Evolutionary conservation across 768 basidiomycete species (phyloP).

Genomic region (Lactarius trivialis): DNA sequence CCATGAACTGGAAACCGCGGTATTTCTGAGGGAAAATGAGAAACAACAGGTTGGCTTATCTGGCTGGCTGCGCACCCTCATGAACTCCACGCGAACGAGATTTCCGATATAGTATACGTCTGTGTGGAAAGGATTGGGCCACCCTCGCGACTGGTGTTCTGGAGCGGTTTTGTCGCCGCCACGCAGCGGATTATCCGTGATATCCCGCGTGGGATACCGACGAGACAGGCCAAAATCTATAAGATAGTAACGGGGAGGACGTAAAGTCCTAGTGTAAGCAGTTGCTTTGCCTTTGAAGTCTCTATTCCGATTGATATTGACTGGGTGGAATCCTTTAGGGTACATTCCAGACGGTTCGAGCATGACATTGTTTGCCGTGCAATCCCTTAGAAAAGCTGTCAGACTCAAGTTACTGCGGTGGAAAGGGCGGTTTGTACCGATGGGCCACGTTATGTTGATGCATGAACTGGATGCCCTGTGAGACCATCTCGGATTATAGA

Average conservation of each 20-base stretch:
- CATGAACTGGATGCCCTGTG: conserved; percentile 26
- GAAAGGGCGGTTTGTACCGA: conserved; percentile 26
- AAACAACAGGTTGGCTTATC: background rate
- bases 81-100: conserved; percentile 27
- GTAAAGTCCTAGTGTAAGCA: conserved; percentile 23
- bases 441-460: conserved; percentile 26
- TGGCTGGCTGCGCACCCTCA: conserved; percentile 24
- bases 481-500: background rate
- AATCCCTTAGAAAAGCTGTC: conserved; percentile 2
- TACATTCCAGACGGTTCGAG: conserved; percentile 29
- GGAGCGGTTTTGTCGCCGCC: conserved; percentile 40
- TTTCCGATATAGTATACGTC: conserved; percentile 35
- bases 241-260: conserved; percentile 27
- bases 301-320: conserved; percentile 9
- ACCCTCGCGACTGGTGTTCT: conserved; percentile 25
- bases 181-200: conserved; percentile 28
- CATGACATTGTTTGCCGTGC: conserved; percentile 26
- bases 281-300: conserved; percentile 27
- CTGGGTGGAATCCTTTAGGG: conserved; percentile 28
- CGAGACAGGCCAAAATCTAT: conserved; percentile 29
- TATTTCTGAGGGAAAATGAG: conserved; percentile 21
- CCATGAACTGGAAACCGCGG: conserved; percentile 26
- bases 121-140: conserved; percentile 31
- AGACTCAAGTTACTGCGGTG: background rate
- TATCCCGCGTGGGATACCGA: conserved; percentile 24